Percentiles rank a stretch among this genome's conserved stretches.
phyloP scores from a whole-genome alignment of 352 stramenopile species.

The Saprolegnia diclina region DNA sequence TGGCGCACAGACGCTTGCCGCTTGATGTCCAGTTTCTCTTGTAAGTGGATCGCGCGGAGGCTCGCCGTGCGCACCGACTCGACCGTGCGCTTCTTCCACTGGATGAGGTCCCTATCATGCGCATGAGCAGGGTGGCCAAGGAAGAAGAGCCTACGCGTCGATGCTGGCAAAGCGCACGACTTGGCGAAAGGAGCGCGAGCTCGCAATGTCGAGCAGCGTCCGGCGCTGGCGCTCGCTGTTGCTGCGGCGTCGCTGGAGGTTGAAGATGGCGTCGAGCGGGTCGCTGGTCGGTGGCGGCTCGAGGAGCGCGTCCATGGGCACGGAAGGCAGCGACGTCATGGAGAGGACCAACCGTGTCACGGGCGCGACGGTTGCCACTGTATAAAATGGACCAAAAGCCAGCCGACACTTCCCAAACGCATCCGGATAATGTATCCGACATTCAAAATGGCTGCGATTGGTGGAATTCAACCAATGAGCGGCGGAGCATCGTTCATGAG shows the following conservation, averaged over 20 bases:
- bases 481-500: not conserved
- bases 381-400: constrained; percentile 1
- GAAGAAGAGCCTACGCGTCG: not conserved
- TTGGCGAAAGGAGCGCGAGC: constrained; percentile 4
- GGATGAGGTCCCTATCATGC: constrained; percentile 54
- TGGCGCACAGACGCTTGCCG: not conserved
- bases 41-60: constrained; percentile 14
- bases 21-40: constrained; percentile 17
- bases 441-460: not conserved
- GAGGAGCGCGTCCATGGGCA: not conserved
- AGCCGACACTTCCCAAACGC: not conserved
- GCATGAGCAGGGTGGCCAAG: not conserved
- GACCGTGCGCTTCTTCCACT: constrained; percentile 66
- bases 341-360: not conserved
- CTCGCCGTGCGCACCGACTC: constrained; percentile 21
- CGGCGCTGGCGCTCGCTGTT: constrained; percentile 7
- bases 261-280: not conserved
- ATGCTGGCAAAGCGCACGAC: constrained; percentile 7
- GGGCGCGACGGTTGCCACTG: not conserved
- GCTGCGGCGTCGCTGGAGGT: not conserved
- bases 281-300: not conserved
- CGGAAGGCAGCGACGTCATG: not conserved
- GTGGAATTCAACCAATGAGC: not conserved
- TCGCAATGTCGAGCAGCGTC: not conserved
- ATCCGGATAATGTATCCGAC: not conserved